Conservation (phyloP, 345 rosid genomes). For the Pistacia atlantica region DNA sequence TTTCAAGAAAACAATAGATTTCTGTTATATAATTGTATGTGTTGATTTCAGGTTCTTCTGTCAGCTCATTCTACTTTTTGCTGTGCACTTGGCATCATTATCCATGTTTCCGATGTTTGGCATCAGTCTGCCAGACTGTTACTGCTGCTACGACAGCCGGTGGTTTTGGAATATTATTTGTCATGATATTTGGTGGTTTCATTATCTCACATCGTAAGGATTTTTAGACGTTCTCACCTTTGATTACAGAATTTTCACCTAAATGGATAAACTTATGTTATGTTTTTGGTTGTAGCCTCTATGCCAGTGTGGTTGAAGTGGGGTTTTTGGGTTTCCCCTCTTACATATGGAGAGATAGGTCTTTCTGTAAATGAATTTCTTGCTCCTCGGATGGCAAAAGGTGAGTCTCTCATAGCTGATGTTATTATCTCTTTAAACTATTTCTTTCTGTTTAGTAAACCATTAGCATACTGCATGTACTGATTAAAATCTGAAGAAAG, state of each 20-base stretch:
- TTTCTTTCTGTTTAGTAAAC: background rate
- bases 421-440: background rate
- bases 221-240: background rate
- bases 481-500: background rate
- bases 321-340: constrained; percentile 79
- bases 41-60: constrained; percentile 59
- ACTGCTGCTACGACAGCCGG: constrained; percentile 54
- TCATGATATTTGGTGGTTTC: constrained; percentile 65
- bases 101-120: constrained; percentile 75
- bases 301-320: constrained; percentile 79
- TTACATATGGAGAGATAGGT: constrained; percentile 71
- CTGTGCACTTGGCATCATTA: constrained; percentile 57
- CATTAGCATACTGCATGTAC: too few species aligned
- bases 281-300: constrained; percentile 45
- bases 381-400: constrained; percentile 75
- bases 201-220: constrained; percentile 56
- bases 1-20: background rate
- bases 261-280: background rate
- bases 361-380: constrained; percentile 67
- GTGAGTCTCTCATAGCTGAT: constrained; percentile 28
- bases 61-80: constrained; percentile 59
- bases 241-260: background rate
- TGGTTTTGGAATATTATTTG: constrained; percentile 40
- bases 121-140: constrained; percentile 55
- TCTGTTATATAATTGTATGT: background rate